Evolutionary conservation across 352 stramenopile genomes (phyloP), one percentile per base, ranked within the genome.

Genomic region (Phytopythium aichiense): DNA sequence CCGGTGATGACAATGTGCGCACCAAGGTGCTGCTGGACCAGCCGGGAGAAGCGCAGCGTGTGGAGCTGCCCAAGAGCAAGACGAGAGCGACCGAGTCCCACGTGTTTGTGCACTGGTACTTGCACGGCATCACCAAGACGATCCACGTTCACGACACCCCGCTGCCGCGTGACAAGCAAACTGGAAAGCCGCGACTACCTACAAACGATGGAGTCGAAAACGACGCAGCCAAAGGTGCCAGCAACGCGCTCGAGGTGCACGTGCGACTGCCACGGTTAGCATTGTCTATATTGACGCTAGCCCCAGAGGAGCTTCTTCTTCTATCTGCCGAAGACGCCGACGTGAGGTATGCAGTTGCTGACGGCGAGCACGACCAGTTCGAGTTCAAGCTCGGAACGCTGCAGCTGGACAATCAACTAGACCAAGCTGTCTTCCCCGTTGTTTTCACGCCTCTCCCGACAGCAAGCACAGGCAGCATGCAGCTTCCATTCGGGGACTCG

Each of bases 401-500:
- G 40, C 87, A 96, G 67, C 75, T 95, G 0, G 88, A 95, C 53
- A 96, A 94, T 38, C 87, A 96, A 46, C 66, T 92, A 12, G 73
- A 66, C 28, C 79, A 76, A 3, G 82, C 88, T 4, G 73, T 92
- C 31, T 95, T 93, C 51, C 87, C 88, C 4, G 87, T 96, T 11
- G 74, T 94, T 3, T 91, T 96, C 42, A 91, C 84, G 1, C 81
- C 85, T 2, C 77, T 86, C 35, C 77, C 84, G 13, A 76, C 81
- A 18, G 83, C 75, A 50, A 56, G 45, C 1, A 31, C 53, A 2
- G 15, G 25, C 2, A 42, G 7, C 0, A 20, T 60, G 56, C 42
- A 60, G 45, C 9, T 58, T 4, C n/a, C 54, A 23, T 42, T 60
- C 48, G 12, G 28, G n/a, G 15, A 51, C 45, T n/a, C 63, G 31